Evolutionary conservation across 495 filamentous ascomycete genomes (phyloP).

Genomic region (Penicillium malachiteum): DNA sequence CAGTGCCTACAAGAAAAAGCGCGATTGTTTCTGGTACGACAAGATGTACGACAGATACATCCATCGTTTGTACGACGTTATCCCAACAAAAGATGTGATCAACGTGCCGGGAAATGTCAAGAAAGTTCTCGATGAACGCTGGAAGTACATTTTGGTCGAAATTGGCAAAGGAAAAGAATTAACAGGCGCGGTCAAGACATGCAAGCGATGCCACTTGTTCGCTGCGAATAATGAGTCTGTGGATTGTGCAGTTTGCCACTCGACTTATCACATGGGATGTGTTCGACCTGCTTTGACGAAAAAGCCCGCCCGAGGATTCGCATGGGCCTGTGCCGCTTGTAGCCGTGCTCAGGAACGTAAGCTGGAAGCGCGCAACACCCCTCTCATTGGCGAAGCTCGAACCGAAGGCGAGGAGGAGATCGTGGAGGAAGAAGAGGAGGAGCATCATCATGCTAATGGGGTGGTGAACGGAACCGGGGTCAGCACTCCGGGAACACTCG

Average conservation of each 20-base stretch:
- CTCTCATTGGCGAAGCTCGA: conserved; percentile 53
- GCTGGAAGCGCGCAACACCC: conserved; percentile 86
- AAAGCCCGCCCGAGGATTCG: conserved; percentile 96
- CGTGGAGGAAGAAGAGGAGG: conserved; percentile 69
- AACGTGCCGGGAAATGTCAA: conserved; percentile 95
- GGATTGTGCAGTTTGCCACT: conserved; percentile 90
- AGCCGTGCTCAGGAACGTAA: conserved; percentile 91
- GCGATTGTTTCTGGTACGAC: conserved; percentile 93
- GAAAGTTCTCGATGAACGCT: conserved; percentile 89
- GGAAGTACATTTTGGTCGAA: conserved; percentile 94
- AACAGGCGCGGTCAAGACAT: conserved; percentile 93
- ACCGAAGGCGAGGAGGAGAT: conserved; percentile 79
- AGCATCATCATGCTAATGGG: conserved; percentile 38
- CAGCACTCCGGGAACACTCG: conserved; percentile 58
- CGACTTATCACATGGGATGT: conserved; percentile 98
- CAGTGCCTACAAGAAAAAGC: conserved; percentile 76
- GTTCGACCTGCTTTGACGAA: conserved; percentile 90
- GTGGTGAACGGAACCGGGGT: conserved; percentile 51
- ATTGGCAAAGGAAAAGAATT: conserved; percentile 88
- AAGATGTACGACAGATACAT: conserved; percentile 98
- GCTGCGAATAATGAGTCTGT: conserved; percentile 96
- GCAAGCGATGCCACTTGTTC: conserved; percentile 85
- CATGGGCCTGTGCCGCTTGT: conserved; percentile 95
- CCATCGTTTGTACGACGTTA: conserved; percentile 94
- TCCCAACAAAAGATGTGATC: conserved; percentile 87